A percentile compares a stretch with the other conserved stretches of the same genome.
These are phyloP conservation scores for Phoma sp. DNA, from an alignment of 2,329 filamentous ascomycete species.

Conservation along the genomic window DNA sequence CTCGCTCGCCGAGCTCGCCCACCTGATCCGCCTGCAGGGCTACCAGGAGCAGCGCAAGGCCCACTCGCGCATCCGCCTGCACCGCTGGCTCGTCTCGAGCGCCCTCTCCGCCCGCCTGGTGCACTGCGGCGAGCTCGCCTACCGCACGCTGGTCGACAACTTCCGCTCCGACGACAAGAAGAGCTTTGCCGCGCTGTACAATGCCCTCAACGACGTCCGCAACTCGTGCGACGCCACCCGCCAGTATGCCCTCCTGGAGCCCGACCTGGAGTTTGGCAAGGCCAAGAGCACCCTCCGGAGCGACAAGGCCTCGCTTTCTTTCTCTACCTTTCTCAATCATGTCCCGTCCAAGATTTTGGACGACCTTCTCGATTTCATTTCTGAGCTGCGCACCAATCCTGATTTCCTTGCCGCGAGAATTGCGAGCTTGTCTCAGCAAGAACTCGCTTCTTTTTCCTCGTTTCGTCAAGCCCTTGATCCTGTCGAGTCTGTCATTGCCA, in stretches of 20 bases:
- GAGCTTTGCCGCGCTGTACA: constrained; percentile 75
- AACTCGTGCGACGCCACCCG: constrained; percentile 77
- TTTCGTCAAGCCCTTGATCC: constrained; percentile 82
- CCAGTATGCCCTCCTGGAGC: constrained; percentile 74
- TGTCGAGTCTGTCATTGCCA: constrained; percentile 82
- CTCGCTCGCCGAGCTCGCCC: constrained; percentile 78
- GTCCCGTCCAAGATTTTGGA: constrained; percentile 78
- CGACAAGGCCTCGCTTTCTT: constrained; percentile 53
- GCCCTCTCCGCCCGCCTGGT: constrained; percentile 77
- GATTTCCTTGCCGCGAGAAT: constrained; percentile 87
- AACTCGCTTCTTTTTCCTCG: constrained; percentile 78
- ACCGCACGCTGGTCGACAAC: constrained; percentile 78
- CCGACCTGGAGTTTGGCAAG: constrained; percentile 68
- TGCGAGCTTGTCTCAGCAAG: constrained; percentile 74
- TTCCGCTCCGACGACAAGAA: constrained; percentile 83
- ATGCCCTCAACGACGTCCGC: constrained; percentile 79
- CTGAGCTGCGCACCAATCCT: constrained; percentile 82
- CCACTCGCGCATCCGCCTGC: constrained; percentile 75
- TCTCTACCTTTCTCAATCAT: constrained; percentile 65
- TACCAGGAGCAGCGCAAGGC: constrained; percentile 83
- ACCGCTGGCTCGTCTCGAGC: constrained; percentile 76
- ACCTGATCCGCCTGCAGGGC: constrained; percentile 77
- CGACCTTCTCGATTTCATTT: constrained; percentile 79
- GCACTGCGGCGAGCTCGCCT: constrained; percentile 75
- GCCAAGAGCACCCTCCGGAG: constrained; percentile 43